Base-by-base conservation (phyloP, 129 eudicot species). In the Centaurea solstitialis region DNA sequence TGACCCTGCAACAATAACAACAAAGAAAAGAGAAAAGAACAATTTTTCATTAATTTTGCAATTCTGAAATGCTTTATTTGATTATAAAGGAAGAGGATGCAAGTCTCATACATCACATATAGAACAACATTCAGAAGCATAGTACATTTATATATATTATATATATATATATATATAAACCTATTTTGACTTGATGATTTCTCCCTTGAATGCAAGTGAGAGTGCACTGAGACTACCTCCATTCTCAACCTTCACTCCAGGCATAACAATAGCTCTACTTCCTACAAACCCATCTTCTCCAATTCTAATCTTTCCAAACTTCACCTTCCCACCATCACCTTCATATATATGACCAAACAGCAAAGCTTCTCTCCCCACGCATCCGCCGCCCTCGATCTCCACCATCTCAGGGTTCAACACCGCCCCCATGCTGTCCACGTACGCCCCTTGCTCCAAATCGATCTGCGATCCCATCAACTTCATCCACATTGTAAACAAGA, bases 241-340 rank as follows among this genome's bases (percentile, higher is more conserved):
- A 78, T 85, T 88, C 61, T 89, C 93, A 66, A 93, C 92, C 23
- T 38, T 81, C 0, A 90, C 94, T n/a, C 97, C 97, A 33, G 97
- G 97, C 97, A 93, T 93, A 22, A 88, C 96, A 35, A 93, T 78
- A 12, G 88, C 81, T 86, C 97, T 85, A 70, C 96, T 93, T 79
- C 97, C 97, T 21, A 93, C 87, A 87, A 87, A 93, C 20, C 97
- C 96, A 45, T 93, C 97, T 82, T 93, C 97, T 4, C 85, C 95
- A 45, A 93, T 66, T 18, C 41, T 87, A 41, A 93, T 89, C 85
- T 89, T 93, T 75, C 97, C 96, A 82, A 88, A 93, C 88, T 90
- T 93, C 43, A 93, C 93, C 76, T 86, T 84, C 70, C 97, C 97
- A n/a, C 92, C 96, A 85, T 90, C 97, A 22, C 97, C 97, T 79